phyloP scores from a whole-genome alignment of 345 rosid species.

The Hibiscus tridactylites region DNA sequence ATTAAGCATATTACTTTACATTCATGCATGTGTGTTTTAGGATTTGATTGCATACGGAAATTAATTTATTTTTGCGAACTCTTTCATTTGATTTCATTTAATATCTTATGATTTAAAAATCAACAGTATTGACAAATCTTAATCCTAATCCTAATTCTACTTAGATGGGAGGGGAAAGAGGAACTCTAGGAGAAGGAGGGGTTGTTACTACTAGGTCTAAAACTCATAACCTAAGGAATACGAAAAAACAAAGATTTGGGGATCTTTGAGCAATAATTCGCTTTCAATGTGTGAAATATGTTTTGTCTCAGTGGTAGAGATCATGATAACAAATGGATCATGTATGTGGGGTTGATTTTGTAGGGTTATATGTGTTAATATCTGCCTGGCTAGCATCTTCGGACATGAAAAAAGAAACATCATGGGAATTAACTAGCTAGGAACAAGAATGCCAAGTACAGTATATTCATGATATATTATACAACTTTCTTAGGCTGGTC shows the following conservation, averaged over 20 bases:
- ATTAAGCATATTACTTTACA: neutral
- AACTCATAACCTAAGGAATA: too few species aligned
- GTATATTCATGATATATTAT: too few species aligned
- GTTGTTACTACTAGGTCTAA: too few species aligned
- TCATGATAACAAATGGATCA: slow-evolving; percentile 4
- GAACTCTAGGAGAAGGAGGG: too few species aligned
- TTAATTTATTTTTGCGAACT: neutral
- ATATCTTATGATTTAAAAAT: neutral
- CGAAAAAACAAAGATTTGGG: neutral
- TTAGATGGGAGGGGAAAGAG: too few species aligned
- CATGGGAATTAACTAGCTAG: neutral
- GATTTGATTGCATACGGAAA: neutral
- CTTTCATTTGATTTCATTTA: neutral
- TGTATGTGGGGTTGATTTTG: slow-evolving; percentile 1
- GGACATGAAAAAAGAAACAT: neutral
- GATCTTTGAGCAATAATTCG: slow-evolving; percentile 2
- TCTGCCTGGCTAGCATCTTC: neutral
- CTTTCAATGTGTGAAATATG: neutral
- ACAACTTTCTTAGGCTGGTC: too few species aligned
- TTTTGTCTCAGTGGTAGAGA: neutral
- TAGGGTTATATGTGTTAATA: neutral
- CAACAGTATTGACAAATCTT: neutral
- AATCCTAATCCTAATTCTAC: too few species aligned
- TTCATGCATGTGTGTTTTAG: neutral
- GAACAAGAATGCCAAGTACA: neutral